Conservation (phyloP, 2,329 filamentous ascomycete genomes). For the Ophiostoma sp. region DNA sequence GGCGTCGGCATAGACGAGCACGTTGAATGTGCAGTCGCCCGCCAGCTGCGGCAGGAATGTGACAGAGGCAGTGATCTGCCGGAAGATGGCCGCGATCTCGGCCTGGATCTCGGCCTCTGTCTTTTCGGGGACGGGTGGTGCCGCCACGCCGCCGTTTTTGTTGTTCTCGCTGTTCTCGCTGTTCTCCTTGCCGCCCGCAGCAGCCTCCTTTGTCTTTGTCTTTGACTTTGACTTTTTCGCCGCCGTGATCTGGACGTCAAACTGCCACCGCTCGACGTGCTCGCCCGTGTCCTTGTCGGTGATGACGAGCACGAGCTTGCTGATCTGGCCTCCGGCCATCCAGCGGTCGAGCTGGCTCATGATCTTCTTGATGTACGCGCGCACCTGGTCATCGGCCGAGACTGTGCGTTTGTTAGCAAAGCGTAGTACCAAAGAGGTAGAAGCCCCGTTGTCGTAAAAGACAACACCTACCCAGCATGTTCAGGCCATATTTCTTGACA, state of each 20-base stretch:
- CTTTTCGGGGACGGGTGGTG: constrained; percentile 56
- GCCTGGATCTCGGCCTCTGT: constrained; percentile 90
- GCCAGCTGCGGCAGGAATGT: constrained; percentile 92
- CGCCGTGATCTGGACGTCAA: constrained; percentile 56
- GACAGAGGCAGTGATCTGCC: constrained; percentile 95
- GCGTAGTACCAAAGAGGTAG: no score
- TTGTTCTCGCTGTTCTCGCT: constrained; percentile 36
- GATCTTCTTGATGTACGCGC: constrained; percentile 98
- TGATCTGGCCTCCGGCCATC: constrained; percentile 97
- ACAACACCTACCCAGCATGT: constrained; percentile 70
- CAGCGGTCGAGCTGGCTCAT: constrained; percentile 96
- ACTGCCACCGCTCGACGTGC: constrained; percentile 96
- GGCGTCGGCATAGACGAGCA: constrained; percentile 93
- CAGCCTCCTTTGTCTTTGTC: constrained; percentile 24
- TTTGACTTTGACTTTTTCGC: constrained; percentile 32
- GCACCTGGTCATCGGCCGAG: constrained; percentile 94
- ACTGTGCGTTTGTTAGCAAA: constrained; percentile 46
- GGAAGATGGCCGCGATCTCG: constrained; percentile 94
- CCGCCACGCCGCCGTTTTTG: constrained; percentile 30
- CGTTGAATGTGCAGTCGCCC: constrained; percentile 97
- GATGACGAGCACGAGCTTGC: constrained; percentile 92
- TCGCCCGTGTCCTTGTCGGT: constrained; percentile 96
- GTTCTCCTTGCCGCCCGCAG: constrained; percentile 30
- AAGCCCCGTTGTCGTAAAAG: not conserved
- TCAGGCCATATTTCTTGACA: constrained; percentile 98